phyloP scores from a whole-genome alignment of 2,329 filamentous ascomycete genomes.

The Botryotinia narcissicola region DNA sequence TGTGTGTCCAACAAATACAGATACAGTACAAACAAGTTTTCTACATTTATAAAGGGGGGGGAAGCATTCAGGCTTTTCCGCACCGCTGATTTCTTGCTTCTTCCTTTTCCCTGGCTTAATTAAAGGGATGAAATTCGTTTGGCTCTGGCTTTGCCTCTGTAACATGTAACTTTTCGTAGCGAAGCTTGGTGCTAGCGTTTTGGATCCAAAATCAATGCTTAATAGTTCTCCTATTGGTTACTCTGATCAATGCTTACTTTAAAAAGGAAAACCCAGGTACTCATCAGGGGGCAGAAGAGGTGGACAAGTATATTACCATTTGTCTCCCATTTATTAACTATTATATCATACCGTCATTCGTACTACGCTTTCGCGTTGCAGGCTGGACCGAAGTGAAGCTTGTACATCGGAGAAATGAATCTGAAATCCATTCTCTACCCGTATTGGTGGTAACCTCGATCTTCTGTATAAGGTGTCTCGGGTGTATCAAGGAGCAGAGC shows the following conservation, averaged over 20 bases:
- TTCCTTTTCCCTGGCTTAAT: slow-evolving; percentile 7
- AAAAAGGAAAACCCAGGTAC: background rate
- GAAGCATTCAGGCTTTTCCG: background rate
- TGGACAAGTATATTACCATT: background rate
- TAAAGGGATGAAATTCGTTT: slow-evolving; percentile 20
- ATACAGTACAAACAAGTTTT: background rate
- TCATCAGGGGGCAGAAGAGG: slow-evolving; percentile 9
- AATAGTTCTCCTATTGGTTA: slow-evolving; percentile 7
- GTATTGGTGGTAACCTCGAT: background rate
- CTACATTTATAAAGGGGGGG: slow-evolving; percentile 7
- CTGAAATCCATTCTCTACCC: background rate
- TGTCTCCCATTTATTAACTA: background rate
- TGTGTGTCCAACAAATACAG: background rate
- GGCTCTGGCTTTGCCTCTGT: slow-evolving; percentile 7
- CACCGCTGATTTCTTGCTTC: slow-evolving; percentile 12
- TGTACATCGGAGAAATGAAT: background rate
- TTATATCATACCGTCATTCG: background rate
- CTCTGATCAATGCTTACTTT: background rate
- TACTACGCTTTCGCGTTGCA: background rate
- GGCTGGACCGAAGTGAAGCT: background rate
- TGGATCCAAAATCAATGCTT: background rate
- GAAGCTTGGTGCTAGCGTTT: slow-evolving; percentile 16
- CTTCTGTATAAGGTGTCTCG: background rate
- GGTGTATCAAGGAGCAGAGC: background rate
- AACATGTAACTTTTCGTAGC: slow-evolving; percentile 14